Conservation (phyloP, 108 stramenopile genomes). For the Pseudonitzschia multistriata region DNA sequence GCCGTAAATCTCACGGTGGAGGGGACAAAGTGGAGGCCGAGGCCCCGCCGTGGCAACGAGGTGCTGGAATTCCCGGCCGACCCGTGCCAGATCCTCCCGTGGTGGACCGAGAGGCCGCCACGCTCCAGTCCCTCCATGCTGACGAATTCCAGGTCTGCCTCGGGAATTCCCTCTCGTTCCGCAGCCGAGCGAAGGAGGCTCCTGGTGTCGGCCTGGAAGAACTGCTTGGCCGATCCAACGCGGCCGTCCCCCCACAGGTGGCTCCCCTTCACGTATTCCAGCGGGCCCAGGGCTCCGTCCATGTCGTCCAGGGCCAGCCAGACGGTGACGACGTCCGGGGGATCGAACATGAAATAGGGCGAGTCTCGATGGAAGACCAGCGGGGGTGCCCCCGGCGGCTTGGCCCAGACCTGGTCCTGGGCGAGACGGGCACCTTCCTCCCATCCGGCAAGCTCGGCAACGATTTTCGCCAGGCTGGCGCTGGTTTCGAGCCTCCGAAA, state of each 20-base stretch:
- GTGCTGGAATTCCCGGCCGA: constrained; percentile 54
- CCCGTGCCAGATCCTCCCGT: constrained; percentile 84
- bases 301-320: constrained; percentile 87
- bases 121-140: constrained; percentile 62
- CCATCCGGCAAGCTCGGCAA: constrained; percentile 71
- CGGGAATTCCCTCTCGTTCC: constrained; percentile 40
- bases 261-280: constrained; percentile 74
- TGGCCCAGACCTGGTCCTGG: constrained; percentile 87
- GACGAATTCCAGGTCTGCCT: constrained; percentile 45
- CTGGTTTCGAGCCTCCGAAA: constrained; percentile 64
- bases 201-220: constrained; percentile 51
- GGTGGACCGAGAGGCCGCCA: constrained; percentile 70
- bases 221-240: constrained; percentile 54
- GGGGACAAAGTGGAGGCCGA: constrained; percentile 81
- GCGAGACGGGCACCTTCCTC: constrained; percentile 62
- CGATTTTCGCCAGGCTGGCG: constrained; percentile 47
- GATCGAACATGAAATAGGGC: constrained; percentile 83
- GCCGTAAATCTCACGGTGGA: constrained; percentile 64
- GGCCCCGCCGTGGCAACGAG: constrained; percentile 55
- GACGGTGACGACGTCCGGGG: constrained; percentile 70
- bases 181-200: constrained; percentile 56
- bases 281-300: constrained; percentile 70
- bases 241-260: constrained; percentile 72
- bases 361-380: constrained; percentile 83
- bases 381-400: constrained; percentile 52